Evolutionary conservation across 2,329 filamentous ascomycete species (phyloP), one percentile per base, ranked within the genome.

Genomic region (Zasmidium cellare): DNA sequence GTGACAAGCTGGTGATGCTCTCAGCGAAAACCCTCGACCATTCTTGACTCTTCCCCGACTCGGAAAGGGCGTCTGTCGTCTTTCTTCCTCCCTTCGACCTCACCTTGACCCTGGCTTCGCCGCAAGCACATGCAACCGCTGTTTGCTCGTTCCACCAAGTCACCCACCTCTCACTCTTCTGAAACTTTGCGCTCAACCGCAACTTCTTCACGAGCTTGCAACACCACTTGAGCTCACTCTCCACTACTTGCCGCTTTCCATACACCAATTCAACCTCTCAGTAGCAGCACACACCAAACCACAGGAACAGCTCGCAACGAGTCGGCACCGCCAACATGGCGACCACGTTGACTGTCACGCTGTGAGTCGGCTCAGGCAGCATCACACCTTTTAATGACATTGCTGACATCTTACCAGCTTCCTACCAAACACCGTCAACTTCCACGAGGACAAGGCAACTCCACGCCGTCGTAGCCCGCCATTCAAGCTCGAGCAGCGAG

Each of bases 401-500:
- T 31, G 19, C 46, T 55, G 35, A 58, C 41, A 46, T n/a, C 6
- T 20, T n/a, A 7, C 1, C 71, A 96, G 92, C 57, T 96, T 96
- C 72, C 84, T 97, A 35, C 93, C 93, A 31, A 92, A 96, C 74
- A 97, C 93, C 44, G 82, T 96, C 69, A 87, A 96, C 74, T 97
- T 97, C 74, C 71, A 79, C 54, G 59, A 57, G 35, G 52, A 63
- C 25, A 56, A 69, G 65, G 28, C 64, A 60, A 20, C 68, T 57
- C 59, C 54, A 59, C 55, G 25, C 67, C 64, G 41, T 63, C 69
- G 38, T 68, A 61, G 51, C 44, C 56, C 58, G 16, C 58, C 63
- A 2, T 61, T 65, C 48, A 51, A 61, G 53, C 51, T 62, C 19
- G 57, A 62, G 12, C 56, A 61, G 44, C 57, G 77, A 71, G 61